A percentile compares a stretch with the other conserved stretches of the same genome.
Evolutionary conservation across 768 basidiomycete genomes (phyloP).

Genomic region (Ramaria sp.): DNA sequence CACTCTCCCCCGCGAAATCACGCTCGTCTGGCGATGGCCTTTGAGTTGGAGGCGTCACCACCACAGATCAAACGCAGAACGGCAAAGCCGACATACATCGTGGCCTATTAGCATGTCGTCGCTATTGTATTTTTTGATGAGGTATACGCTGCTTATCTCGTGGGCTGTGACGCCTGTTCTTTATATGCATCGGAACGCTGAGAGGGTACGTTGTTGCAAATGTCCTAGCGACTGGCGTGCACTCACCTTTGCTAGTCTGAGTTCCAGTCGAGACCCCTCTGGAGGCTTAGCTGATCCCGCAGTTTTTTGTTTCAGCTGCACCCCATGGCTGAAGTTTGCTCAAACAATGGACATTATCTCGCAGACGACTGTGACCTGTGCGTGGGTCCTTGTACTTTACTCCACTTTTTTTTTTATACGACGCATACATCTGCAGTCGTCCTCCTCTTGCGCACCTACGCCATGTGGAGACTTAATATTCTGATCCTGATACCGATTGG

Average conservation of each 20-base stretch:
- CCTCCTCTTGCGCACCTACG: background rate
- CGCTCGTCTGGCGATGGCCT: conserved; percentile 5
- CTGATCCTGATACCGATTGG: background rate
- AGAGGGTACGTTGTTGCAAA: background rate
- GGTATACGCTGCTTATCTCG: background rate
- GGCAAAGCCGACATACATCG: too few relatives aligned
- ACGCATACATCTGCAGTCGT: background rate
- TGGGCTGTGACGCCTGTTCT: background rate
- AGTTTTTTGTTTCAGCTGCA: background rate
- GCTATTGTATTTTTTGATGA: background rate
- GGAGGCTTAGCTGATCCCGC: too few relatives aligned
- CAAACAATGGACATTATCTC: background rate
- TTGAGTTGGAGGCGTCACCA: too few relatives aligned
- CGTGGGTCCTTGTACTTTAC: background rate
- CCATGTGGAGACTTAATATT: background rate
- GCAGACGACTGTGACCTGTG: background rate
- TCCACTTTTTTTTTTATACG: background rate
- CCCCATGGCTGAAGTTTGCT: background rate
- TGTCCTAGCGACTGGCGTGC: too few relatives aligned
- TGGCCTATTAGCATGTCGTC: background rate
- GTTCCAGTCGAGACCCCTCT: background rate
- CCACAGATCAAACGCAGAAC: background rate
- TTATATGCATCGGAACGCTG: background rate
- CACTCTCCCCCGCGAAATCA: background rate
- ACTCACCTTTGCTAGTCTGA: background rate